Percentiles rank a stretch among this genome's conserved stretches.
phyloP scores from a whole-genome alignment of 2,329 filamentous ascomycete species.

The Cladophialophora bantiana region DNA sequence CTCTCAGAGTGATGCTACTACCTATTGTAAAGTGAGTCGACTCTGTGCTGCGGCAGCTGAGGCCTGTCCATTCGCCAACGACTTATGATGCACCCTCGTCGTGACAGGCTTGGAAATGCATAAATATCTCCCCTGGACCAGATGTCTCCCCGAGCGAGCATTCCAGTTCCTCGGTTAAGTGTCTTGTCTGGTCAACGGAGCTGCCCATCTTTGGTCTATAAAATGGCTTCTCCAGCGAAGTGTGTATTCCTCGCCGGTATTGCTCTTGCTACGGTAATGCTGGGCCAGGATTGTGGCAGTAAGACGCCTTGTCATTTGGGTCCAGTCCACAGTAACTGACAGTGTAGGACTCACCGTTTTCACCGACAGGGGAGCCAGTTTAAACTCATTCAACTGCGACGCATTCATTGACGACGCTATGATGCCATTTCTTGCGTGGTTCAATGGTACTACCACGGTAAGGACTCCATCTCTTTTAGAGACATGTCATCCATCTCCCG shows the following conservation, averaged over 20 bases:
- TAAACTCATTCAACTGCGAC: constrained; percentile 20
- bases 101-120: neutral
- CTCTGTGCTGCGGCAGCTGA: neutral
- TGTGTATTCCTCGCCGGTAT: neutral
- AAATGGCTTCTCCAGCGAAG: neutral
- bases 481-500: neutral
- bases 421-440: constrained; percentile 23
- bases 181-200: neutral
- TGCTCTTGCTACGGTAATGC: neutral
- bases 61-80: neutral
- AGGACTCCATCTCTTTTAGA: neutral
- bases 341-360: constrained; percentile 12
- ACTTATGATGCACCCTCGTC: neutral
- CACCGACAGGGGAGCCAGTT: constrained; percentile 10
- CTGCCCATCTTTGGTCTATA: neutral
- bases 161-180: neutral
- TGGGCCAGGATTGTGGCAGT: constrained; percentile 16
- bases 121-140: neutral
- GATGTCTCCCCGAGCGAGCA: neutral
- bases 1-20: neutral
- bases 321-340: neutral
- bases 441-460: constrained; percentile 18
- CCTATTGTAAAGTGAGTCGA: neutral
- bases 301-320: neutral
- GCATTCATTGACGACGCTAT: constrained; percentile 12